These are phyloP conservation scores for Umbelopsis sp. DNA, from an alignment of 192 early-diverging fungal species.

Conservation along the genomic window DNA sequence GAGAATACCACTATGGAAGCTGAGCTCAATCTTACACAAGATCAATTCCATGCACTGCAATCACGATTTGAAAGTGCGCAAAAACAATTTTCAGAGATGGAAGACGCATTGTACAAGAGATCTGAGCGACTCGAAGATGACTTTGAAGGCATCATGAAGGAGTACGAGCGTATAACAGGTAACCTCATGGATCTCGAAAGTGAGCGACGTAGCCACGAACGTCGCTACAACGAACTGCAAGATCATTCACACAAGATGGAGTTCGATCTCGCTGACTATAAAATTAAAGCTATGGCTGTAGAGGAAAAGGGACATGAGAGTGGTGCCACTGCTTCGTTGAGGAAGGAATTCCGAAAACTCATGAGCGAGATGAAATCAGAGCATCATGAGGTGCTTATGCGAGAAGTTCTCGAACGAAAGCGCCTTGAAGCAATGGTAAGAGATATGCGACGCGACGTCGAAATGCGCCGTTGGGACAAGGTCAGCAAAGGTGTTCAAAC, in stretches of 20 bases:
- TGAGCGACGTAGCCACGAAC: conserved; percentile 37
- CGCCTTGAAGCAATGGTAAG: conserved; percentile 44
- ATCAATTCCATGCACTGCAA: conserved; percentile 16
- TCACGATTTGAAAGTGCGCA: conserved; percentile 19
- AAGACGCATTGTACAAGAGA: conserved; percentile 25
- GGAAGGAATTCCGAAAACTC: conserved; percentile 58
- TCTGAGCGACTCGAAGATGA: conserved; percentile 26
- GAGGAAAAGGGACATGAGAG: conserved; percentile 15
- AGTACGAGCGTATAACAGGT: conserved; percentile 46
- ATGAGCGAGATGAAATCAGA: conserved; percentile 51
- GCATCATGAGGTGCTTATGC: conserved; percentile 48
- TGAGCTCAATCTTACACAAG: conserved; percentile 14
- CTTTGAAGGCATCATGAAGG: conserved; percentile 42
- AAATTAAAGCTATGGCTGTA: conserved; percentile 37
- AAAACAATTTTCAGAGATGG: conserved; percentile 18
- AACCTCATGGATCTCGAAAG: conserved; percentile 44
- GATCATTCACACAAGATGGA: conserved; percentile 31
- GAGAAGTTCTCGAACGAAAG: conserved; percentile 50
- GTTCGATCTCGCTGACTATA: conserved; percentile 37
- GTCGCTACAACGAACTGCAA: conserved; percentile 30
- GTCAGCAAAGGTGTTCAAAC: conserved; percentile 42
- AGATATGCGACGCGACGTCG: conserved; percentile 47
- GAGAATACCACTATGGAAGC: conserved; percentile 28
- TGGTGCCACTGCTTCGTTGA: conserved; percentile 46
- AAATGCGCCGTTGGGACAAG: conserved; percentile 37